phyloP scores from a whole-genome alignment of 495 filamentous ascomycete species.

The Podospora comata region DNA sequence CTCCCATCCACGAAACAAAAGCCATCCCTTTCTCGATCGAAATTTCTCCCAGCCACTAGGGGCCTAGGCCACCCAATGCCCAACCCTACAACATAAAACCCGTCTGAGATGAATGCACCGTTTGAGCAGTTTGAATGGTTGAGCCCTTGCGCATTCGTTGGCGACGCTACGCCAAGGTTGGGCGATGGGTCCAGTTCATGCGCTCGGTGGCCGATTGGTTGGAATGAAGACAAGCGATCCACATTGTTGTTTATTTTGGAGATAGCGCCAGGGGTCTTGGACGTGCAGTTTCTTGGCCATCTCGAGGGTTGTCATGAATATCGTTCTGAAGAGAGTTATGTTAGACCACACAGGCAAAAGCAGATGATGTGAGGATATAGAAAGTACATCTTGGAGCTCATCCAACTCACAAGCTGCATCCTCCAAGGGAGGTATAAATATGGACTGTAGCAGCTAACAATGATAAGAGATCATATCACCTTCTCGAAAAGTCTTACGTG shows the following conservation, averaged over 20 bases:
- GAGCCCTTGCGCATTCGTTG: neutral
- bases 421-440: too few relatives aligned
- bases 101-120: neutral
- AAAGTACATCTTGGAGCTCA: too few relatives aligned
- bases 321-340: neutral
- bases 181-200: neutral
- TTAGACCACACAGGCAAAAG: too few relatives aligned
- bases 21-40: neutral
- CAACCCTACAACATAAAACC: neutral
- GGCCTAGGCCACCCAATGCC: neutral
- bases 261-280: neutral
- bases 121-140: neutral
- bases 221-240: neutral
- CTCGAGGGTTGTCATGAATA: neutral
- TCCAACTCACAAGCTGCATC: too few relatives aligned
- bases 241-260: neutral
- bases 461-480: too few relatives aligned
- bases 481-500: too few relatives aligned
- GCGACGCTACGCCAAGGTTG: neutral
- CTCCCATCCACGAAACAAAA: neutral
- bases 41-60: neutral
- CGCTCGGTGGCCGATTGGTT: neutral
- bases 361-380: too few relatives aligned
- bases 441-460: too few relatives aligned
- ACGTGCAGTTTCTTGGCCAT: neutral